These are phyloP conservation scores for Chalciporus piperatus DNA, from an alignment of 768 basidiomycete genomes.

Conservation along the genomic window DNA sequence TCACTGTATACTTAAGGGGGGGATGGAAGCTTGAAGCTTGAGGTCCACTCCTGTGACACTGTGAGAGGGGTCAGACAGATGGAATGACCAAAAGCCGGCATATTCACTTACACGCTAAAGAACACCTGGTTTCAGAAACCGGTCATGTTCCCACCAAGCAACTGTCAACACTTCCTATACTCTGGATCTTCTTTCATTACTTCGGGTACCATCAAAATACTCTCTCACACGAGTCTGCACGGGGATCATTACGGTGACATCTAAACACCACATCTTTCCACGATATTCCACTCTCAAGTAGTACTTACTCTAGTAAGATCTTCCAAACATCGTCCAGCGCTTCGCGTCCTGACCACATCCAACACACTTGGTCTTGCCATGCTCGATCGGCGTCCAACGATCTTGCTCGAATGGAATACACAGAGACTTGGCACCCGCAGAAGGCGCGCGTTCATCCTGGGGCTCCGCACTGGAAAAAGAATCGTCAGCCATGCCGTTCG, in stretches of 20 bases:
- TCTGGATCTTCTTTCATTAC: not conserved
- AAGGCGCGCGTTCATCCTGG: conserved; percentile 92
- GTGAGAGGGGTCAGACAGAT: no score
- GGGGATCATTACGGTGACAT: not conserved
- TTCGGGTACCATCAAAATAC: not conserved
- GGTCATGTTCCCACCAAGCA: no score
- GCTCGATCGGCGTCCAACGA: conserved; percentile 74
- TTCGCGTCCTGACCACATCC: conserved; percentile 87
- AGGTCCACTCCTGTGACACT: no score
- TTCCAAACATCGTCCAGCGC: conserved; percentile 96
- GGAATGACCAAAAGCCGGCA: no score
- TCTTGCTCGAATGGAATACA: conserved; percentile 95
- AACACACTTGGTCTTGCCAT: conserved; percentile 85
- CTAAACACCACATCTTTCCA: not conserved
- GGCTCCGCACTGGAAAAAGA: conserved; percentile 64
- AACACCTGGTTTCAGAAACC: no score
- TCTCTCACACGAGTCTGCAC: not conserved
- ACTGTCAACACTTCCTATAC: no score
- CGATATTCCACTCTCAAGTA: not conserved
- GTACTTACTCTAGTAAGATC: conserved; percentile 58
- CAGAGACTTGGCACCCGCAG: conserved; percentile 95
- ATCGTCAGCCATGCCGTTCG: conserved; percentile 4
- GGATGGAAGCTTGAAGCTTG: no score
- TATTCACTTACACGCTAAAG: no score
- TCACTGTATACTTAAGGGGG: no score